These are phyloP conservation scores for Bipolaris bicolor DNA, from an alignment of 2,329 filamentous ascomycete genomes.

Conservation along the genomic window DNA sequence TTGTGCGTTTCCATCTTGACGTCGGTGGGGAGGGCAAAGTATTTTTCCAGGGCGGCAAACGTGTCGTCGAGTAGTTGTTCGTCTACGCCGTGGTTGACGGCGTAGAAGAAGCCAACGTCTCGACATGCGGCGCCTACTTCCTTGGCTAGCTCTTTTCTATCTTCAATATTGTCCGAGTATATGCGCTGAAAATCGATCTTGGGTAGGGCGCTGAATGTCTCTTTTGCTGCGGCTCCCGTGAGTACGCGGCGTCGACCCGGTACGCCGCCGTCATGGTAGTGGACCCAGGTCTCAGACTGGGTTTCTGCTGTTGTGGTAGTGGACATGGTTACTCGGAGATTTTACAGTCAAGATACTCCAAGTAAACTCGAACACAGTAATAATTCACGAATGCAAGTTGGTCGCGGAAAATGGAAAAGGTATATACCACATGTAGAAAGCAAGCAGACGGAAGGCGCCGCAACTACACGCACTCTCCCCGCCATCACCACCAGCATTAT, in stretches of 20 bases:
- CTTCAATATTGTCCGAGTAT: constrained; percentile 32
- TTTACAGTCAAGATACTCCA: background rate
- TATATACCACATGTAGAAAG: constrained; percentile 3
- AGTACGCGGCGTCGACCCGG: constrained; percentile 36
- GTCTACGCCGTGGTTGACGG: constrained; percentile 41
- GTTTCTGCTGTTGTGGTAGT: constrained; percentile 19
- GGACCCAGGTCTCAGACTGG: constrained; percentile 27
- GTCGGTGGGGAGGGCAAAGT: constrained; percentile 40
- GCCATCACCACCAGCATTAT: background rate
- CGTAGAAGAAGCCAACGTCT: constrained; percentile 45
- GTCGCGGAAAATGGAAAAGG: background rate
- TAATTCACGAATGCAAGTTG: background rate
- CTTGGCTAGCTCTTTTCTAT: constrained; percentile 33
- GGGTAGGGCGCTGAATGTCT: constrained; percentile 35
- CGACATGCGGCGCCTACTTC: constrained; percentile 44
- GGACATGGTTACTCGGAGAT: constrained; percentile 15
- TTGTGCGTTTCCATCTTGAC: constrained; percentile 48
- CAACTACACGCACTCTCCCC: constrained; percentile 6
- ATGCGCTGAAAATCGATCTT: constrained; percentile 42
- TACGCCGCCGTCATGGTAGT: constrained; percentile 42
- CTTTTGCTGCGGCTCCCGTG: constrained; percentile 31
- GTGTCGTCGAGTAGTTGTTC: constrained; percentile 36
- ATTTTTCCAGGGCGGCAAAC: constrained; percentile 36
- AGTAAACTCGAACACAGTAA: background rate
- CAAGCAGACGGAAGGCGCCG: constrained; percentile 4